Conservation (phyloP, 1,139 yeast genomes). For the Saccharomyces hybrid region DNA sequence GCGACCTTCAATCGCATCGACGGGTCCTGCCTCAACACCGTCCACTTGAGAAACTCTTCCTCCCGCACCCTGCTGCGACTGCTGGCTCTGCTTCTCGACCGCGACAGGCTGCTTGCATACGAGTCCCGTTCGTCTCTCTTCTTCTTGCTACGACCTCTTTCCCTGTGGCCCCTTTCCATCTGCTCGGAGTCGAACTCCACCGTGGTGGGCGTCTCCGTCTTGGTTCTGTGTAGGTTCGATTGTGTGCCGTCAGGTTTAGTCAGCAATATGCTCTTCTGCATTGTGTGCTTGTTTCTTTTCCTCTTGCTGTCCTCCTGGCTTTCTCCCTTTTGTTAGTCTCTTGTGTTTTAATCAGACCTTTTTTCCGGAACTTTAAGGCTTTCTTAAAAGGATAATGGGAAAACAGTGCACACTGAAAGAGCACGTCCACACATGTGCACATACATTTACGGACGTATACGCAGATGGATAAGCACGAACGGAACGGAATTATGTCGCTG, state of each 20-base stretch:
- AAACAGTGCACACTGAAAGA: too few relatives aligned
- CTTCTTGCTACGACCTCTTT: constrained; percentile 27
- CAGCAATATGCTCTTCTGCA: constrained; percentile 19
- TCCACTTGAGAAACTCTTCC: constrained; percentile 30
- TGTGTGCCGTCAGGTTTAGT: constrained; percentile 20
- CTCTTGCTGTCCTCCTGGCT: too few relatives aligned
- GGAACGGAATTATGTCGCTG: too few relatives aligned
- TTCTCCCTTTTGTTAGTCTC: background rate
- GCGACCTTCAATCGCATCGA: constrained; percentile 28
- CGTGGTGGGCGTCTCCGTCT: constrained; percentile 4
- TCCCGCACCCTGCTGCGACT: constrained; percentile 17
- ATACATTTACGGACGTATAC: too few relatives aligned
- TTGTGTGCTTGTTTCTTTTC: background rate
- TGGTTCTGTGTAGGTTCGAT: background rate
- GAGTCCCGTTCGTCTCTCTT: constrained; percentile 14
- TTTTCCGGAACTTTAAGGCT: background rate
- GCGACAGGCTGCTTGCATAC: constrained; percentile 30
- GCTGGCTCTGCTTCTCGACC: constrained; percentile 12
- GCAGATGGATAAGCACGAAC: too few relatives aligned
- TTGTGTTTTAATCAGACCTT: background rate
- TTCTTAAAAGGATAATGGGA: too few relatives aligned
- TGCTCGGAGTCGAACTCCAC: constrained; percentile 27
- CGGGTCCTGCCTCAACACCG: constrained; percentile 10
- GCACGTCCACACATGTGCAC: too few relatives aligned
- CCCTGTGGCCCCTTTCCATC: constrained; percentile 26